Conservation (phyloP, 768 basidiomycete species). For the Suillus discolor region DNA sequence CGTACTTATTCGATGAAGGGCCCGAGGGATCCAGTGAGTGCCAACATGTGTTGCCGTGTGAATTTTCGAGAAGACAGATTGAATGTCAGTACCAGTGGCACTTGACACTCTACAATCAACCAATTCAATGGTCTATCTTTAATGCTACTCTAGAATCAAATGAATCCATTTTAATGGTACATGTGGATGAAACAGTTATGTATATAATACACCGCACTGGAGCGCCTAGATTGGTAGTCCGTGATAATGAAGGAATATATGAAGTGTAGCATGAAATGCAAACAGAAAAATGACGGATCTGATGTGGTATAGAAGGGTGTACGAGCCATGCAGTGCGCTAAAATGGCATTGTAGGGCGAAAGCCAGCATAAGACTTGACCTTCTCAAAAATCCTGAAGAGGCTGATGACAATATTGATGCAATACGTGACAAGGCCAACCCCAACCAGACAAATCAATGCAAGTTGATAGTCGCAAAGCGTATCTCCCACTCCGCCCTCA, state of each 20-base stretch:
- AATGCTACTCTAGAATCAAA: neutral
- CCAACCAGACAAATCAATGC: slow-evolving; percentile 79
- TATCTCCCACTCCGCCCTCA: slow-evolving; percentile 52
- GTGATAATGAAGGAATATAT: neutral
- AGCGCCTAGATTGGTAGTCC: neutral
- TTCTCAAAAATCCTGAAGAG: slow-evolving; percentile 88
- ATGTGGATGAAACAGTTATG: neutral
- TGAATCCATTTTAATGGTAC: neutral
- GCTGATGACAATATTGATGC: slow-evolving; percentile 82
- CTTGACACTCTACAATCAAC: neutral
- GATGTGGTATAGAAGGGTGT: neutral
- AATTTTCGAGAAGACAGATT: neutral
- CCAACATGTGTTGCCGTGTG: neutral
- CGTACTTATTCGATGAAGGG: neutral
- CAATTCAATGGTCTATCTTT: neutral
- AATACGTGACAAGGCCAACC: slow-evolving; percentile 77
- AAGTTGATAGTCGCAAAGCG: slow-evolving; percentile 75
- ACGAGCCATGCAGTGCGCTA: neutral
- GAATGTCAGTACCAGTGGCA: neutral
- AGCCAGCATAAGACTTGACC: slow-evolving; percentile 69
- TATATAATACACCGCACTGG: neutral
- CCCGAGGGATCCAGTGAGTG: neutral
- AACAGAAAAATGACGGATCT: neutral
- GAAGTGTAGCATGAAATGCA: neutral
- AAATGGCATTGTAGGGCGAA: slow-evolving; percentile 17